These are phyloP conservation scores for Gaeumannomyces tritici DNA, from an alignment of 2,329 filamentous ascomycete species.

Conservation along the genomic window DNA sequence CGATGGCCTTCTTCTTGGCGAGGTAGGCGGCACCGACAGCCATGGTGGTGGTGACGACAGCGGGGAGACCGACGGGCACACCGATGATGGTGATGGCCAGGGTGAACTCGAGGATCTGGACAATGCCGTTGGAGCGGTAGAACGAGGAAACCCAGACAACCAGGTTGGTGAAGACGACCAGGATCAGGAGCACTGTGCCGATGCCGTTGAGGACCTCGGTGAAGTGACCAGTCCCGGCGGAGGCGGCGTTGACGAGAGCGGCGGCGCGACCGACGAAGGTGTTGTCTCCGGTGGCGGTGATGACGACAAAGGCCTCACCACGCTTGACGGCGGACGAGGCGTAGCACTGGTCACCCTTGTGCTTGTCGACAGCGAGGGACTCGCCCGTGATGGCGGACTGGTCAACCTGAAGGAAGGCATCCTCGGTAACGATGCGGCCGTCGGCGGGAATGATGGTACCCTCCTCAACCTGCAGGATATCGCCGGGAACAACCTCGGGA, in stretches of 20 bases:
- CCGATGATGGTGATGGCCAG: conserved; percentile 85
- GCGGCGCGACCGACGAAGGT: conserved; percentile 86
- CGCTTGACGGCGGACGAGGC: conserved; percentile 85
- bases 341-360: conserved; percentile 71
- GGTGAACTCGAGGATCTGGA: conserved; percentile 73
- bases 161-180: conserved; percentile 73
- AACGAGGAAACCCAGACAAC: conserved; percentile 81
- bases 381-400: conserved; percentile 89
- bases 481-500: conserved; percentile 76
- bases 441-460: conserved; percentile 88
- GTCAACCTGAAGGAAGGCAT: conserved; percentile 80
- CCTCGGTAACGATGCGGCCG: conserved; percentile 74
- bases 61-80: conserved; percentile 86
- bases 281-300: conserved; percentile 78
- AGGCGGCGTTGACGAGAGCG: conserved; percentile 71
- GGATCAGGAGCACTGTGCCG: conserved; percentile 66
- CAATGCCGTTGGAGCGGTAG: conserved; percentile 76
- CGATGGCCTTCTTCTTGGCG: conserved; percentile 44
- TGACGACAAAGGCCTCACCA: conserved; percentile 74
- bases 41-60: conserved; percentile 91
- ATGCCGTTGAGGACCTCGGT: conserved; percentile 86
- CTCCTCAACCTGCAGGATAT: conserved; percentile 85
- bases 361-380: conserved; percentile 85
- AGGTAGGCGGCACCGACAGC: conserved; percentile 69
- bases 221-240: conserved; percentile 71